Conservation (phyloP, 2,329 filamentous ascomycete species). For the Stachybotrys chlorohalonatus region DNA sequence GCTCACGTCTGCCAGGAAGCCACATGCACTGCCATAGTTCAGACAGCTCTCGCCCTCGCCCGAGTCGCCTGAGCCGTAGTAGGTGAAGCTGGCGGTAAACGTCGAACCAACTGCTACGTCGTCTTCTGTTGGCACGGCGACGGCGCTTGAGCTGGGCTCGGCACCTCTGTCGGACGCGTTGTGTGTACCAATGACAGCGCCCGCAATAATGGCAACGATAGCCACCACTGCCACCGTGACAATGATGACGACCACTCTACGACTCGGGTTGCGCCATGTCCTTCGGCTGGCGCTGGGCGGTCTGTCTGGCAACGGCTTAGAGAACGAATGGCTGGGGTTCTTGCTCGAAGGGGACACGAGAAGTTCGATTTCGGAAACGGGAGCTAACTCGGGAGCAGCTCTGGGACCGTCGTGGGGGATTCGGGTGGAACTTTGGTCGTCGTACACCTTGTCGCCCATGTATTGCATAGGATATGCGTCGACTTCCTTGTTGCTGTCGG, state of each 20-base stretch:
- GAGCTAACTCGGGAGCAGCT: neutral
- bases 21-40: neutral
- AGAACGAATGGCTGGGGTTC: no score
- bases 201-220: slow-evolving; percentile 2
- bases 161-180: neutral
- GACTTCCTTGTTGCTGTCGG: neutral
- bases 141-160: neutral
- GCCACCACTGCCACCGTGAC: neutral
- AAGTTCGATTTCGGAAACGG: neutral
- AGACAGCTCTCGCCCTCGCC: slow-evolving; percentile 1
- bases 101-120: slow-evolving; percentile 3
- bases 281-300: neutral
- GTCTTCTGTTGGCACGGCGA: neutral
- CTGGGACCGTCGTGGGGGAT: neutral
- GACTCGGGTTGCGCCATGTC: neutral
- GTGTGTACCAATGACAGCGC: slow-evolving; percentile 1
- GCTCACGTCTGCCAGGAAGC: slow-evolving; percentile 1
- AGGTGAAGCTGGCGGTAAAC: slow-evolving; percentile 5
- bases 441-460: neutral
- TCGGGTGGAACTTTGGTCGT: neutral
- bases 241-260: neutral
- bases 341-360: neutral
- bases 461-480: neutral
- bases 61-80: slow-evolving; percentile 1
- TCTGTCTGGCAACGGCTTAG: neutral